Conservation (phyloP, 2,329 filamentous ascomycete species). For the Nothophoma quercina region DNA sequence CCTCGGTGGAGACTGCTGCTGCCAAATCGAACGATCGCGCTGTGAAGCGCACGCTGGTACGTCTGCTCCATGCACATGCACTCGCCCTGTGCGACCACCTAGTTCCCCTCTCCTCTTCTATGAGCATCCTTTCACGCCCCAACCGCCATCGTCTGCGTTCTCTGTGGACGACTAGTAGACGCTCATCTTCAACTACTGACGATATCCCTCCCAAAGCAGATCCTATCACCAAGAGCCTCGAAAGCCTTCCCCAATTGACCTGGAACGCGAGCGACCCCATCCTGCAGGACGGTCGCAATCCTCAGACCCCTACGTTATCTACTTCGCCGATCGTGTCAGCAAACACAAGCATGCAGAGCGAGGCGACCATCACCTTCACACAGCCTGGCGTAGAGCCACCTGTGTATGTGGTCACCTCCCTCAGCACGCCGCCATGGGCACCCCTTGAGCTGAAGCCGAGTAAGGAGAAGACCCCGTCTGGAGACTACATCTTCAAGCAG, state of each 20-base stretch:
- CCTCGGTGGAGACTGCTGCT: constrained; percentile 15
- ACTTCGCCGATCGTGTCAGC: constrained; percentile 1
- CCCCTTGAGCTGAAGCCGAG: constrained; percentile 68
- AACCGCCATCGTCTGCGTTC: constrained; percentile 25
- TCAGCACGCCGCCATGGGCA: constrained; percentile 72
- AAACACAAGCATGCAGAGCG: constrained; percentile 28
- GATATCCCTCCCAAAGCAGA: constrained; percentile 31
- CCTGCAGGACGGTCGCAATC: neutral
- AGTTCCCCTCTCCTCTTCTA: constrained; percentile 19
- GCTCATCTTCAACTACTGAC: constrained; percentile 38
- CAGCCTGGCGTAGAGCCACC: constrained; percentile 69
- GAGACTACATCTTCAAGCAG: constrained; percentile 66
- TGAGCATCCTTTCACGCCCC: constrained; percentile 29
- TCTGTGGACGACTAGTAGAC: constrained; percentile 22
- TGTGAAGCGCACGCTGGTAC: constrained; percentile 13
- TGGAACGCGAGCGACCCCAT: constrained; percentile 26
- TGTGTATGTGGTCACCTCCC: constrained; percentile 73
- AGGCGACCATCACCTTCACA: constrained; percentile 67
- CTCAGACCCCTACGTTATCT: constrained; percentile 4
- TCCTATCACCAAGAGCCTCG: constrained; percentile 10
- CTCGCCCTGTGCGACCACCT: constrained; percentile 26
- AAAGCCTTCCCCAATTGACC: constrained; percentile 16
- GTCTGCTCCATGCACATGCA: constrained; percentile 18
- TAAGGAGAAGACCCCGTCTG: constrained; percentile 56
- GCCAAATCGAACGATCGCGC: constrained; percentile 5